Evolutionary conservation across 768 basidiomycete species (phyloP).

Genomic region (Lyophyllum decastes): DNA sequence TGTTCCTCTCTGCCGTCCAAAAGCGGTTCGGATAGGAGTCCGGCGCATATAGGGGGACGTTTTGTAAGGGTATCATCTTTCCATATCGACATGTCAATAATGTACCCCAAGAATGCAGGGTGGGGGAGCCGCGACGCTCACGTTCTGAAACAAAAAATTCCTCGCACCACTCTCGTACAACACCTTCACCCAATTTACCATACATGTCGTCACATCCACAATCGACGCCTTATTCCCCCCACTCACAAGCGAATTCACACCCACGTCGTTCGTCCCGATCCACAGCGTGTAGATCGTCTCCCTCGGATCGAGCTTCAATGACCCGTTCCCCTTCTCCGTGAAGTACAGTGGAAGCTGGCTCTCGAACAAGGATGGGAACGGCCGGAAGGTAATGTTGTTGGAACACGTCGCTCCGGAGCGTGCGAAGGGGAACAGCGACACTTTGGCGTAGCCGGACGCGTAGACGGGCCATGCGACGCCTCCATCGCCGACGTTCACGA

Average conservation of each 20-base stretch:
- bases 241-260: slow-evolving; percentile 52
- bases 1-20: slow-evolving; percentile 52
- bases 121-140: slow-evolving; percentile 30
- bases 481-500: slow-evolving; percentile 39
- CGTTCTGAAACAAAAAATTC: slow-evolving; percentile 72
- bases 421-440: slow-evolving; percentile 58
- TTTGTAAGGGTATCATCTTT: slow-evolving; percentile 61
- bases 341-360: slow-evolving; percentile 58
- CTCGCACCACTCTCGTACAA: slow-evolving; percentile 61
- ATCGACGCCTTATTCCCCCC: slow-evolving; percentile 53
- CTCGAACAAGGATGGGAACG: slow-evolving; percentile 61
- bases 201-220: slow-evolving; percentile 58
- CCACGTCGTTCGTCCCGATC: slow-evolving; percentile 72
- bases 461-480: slow-evolving; percentile 64
- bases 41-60: slow-evolving; percentile 45
- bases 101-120: not conserved
- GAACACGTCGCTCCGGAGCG: slow-evolving; percentile 67
- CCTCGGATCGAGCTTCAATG: slow-evolving; percentile 36
- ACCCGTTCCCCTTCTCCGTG: slow-evolving; percentile 40
- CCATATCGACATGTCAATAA: not conserved
- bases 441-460: slow-evolving; percentile 53
- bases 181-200: slow-evolving; percentile 58
- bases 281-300: slow-evolving; percentile 66
- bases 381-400: slow-evolving; percentile 57
- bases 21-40: slow-evolving; percentile 50